Evolutionary conservation across 257 asterid species (phyloP), one percentile per base, ranked within the genome.

Genomic region (Lavandula angustifolia): DNA sequence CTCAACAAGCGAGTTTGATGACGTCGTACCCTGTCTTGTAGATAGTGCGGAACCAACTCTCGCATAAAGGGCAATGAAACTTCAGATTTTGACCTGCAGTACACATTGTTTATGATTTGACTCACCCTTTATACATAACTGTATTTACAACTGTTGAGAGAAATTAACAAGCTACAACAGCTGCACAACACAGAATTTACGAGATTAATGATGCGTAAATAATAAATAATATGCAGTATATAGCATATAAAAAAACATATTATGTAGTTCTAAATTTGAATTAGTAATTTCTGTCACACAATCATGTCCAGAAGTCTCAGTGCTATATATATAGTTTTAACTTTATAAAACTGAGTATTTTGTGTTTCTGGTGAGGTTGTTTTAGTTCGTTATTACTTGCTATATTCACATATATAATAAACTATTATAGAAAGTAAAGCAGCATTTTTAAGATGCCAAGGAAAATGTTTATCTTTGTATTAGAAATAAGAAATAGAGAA

Each of bases 21-120:
- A 13, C 54, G 48, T 67, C 76, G 47, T 84, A 92, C 99, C 96
- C 84, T 84, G 80, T 94, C 99, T 79, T 94, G 99, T 67, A 94
- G 94, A 80, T 94, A 94, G 64, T 90, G 96, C 7, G 91, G 96
- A 64, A 83, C 85, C 85, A 94, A 77, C 80, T 94, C 99, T 78
- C 77, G 86, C 94, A 86, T 84, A 59, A 94, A 70, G 54, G 97
- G 97, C 67, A 94, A 72, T 53, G 97, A 82, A 58, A 94, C 84
- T 71, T 94, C 99, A 51, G 99, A 83, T 77, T 85, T 90, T 66
- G 79, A 81, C 86, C 99, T 92, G 94, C 74, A 79, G 73, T 18
- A 69, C 34, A 62, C 63, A 79, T 68, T 60, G 55, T 65, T 64
- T 60, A 48, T 12, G 53, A 77, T 32, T 52, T 67, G 11, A 70